A percentile compares a stretch with the other conserved stretches of the same genome.
These are phyloP conservation scores for Tulasnella sp. DNA, from an alignment of 768 basidiomycete genomes.

Conservation along the genomic window DNA sequence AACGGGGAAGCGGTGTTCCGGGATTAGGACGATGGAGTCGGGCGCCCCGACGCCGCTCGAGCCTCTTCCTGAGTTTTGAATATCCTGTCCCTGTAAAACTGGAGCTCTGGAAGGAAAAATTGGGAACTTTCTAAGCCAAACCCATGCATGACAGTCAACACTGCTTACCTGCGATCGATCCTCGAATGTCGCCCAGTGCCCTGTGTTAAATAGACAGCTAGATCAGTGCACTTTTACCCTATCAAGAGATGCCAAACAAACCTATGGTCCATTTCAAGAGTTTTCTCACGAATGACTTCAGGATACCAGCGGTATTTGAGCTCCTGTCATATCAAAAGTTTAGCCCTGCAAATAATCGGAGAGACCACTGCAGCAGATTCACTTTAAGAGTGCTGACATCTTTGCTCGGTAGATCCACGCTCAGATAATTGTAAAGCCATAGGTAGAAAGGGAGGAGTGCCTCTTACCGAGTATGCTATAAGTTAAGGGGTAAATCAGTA, in stretches of 20 bases:
- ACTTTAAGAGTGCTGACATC: conserved; percentile 86
- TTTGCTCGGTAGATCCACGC: conserved; percentile 35
- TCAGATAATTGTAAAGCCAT: background rate
- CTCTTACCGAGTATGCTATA: conserved; percentile 66
- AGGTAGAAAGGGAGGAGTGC: background rate
- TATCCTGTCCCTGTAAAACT: conserved; percentile 73
- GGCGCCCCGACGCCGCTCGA: background rate
- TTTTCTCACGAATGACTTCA: conserved; percentile 31
- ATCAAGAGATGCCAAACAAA: conserved; percentile 35
- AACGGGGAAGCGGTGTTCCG: too few species aligned
- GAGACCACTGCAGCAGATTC: background rate
- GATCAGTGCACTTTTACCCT: background rate
- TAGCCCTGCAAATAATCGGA: background rate
- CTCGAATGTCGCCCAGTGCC: conserved; percentile 75
- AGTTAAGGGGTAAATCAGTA: conserved; percentile 61
- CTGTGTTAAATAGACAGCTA: conserved; percentile 41
- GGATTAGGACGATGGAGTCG: background rate
- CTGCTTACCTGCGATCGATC: conserved; percentile 65
- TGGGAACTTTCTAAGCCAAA: background rate
- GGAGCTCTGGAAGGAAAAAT: conserved; percentile 51
- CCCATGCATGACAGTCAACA: background rate
- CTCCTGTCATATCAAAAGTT: conserved; percentile 49
- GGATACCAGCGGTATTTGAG: conserved; percentile 71
- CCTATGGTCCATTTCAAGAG: conserved; percentile 56
- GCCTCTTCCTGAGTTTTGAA: conserved; percentile 42